These are phyloP conservation scores for Beauveria varroae DNA, from an alignment of 2,329 filamentous ascomycete genomes.

Conservation along the genomic window DNA sequence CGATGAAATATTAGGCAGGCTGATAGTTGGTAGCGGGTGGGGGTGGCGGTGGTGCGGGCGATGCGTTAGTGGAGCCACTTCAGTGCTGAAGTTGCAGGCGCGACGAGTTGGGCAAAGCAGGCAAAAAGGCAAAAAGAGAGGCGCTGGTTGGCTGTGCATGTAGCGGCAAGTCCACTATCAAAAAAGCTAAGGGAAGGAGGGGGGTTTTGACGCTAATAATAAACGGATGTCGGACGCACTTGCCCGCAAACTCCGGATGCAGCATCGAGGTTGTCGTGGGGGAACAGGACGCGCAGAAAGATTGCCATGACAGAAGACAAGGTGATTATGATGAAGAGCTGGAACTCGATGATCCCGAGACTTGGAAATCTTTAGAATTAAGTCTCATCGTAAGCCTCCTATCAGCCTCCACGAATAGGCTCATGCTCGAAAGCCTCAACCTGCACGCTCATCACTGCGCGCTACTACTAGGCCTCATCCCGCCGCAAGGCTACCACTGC, in stretches of 20 bases:
- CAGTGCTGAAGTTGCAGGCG: background rate
- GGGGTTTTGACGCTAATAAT: background rate
- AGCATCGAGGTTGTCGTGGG: background rate
- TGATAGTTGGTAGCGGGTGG: background rate
- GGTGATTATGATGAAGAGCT: too few relatives aligned
- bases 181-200: background rate
- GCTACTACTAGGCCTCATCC: background rate
- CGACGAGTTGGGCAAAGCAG: background rate
- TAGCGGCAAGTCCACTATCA: background rate
- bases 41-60: background rate
- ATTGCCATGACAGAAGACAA: too few relatives aligned
- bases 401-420: background rate
- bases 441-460: background rate
- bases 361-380: too few relatives aligned
- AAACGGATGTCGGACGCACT: constrained; percentile 1
- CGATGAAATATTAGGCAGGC: background rate
- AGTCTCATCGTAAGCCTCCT: too few relatives aligned
- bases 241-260: constrained; percentile 11
- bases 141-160: background rate
- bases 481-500: constrained; percentile 5
- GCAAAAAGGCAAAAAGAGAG: background rate
- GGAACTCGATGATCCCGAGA: too few relatives aligned
- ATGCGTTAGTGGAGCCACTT: background rate
- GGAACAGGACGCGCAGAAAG: too few relatives aligned
- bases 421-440: background rate